Base-by-base conservation (phyloP, 2,329 filamentous ascomycete species). In the Chrysosporium queenslandicum region DNA sequence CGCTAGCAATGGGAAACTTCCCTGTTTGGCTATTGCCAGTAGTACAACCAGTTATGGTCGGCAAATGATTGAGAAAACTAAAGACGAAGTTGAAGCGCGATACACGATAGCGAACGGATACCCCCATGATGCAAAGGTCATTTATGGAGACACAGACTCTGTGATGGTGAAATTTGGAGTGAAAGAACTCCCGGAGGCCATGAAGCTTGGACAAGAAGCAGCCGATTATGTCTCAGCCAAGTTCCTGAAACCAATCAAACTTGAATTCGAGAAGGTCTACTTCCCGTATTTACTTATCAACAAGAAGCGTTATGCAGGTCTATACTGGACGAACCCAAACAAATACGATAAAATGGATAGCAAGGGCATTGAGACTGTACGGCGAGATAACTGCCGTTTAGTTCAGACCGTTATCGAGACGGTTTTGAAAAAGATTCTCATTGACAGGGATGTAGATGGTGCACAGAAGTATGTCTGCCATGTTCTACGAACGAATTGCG, bases 291-390 rank as follows among this genome's bases (percentile, higher is more conserved):
- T 98, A 30, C 78, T 98, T 48, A 98, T 98, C 81, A 98, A 98
- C 81, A 98, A 98, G 77, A 98, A 98, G 76, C 86, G 92, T 58
- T 98, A 98, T 64, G 92, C 92, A 7, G 92, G 92, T n/a, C 72
- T 98, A 29, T 97, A 88, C 72, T 98, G 90, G 90, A 98, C 92
- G 4, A 92, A 86, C 59, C 81, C 91, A 0, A 80, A 91, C 39
- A 96, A 95, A 70, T 92, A 86, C 68, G 94, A 98, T 78, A 98
- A 97, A 76, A 98, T 98, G 94, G 92, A 98, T 70, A 97, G 88
- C 55, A 98, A 98, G 69, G 92, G 92, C 77, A 97, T 98, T 59
- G 92, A 98, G 71, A 98, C 92, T 2, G 94, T 98, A 43, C 85
- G 92, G 60, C 79, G 92, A 77, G 92, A 98, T 68, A 98, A 98